Evolutionary conservation across 768 basidiomycete species (phyloP), one percentile per base, ranked within the genome.

Genomic region (Atractiella rhizophila): DNA sequence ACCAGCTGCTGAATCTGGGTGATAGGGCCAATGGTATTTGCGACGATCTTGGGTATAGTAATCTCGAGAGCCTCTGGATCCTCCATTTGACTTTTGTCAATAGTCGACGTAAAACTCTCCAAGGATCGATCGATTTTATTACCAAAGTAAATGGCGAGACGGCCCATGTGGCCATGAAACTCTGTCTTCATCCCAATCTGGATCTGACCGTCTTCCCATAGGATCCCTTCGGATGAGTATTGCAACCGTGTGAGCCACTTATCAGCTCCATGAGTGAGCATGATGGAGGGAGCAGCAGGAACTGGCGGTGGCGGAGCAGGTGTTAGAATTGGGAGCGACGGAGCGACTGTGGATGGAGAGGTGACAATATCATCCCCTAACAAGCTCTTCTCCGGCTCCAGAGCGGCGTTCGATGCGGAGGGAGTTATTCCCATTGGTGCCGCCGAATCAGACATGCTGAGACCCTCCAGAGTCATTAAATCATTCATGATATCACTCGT

Each of bases 131-230:
- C 69, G 37, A 85, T 65, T 58, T 98, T 98, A 66, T 96, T 98
- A 49, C 91, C 91, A 47, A 96, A 68, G 62, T 91, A 96, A 28
- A 98, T 64, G 20, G 86, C 86, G 35, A 98, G 54, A 52, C 94
- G 82, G 13, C 88, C 91, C 28, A 85, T 69, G 53, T 88, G 78
- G 13, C 80, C 78, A 57, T 96, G 88, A 58, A 79, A 98, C 53
- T 85, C 76, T 24, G 85, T 83, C 63, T 96, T 98, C 63, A 96
- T 60, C 26, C 91, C 91, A 39, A 98, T 71, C 56, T 96, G 88
- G 32, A 98, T 70, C 59, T 88, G 81, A 8, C 79, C 70, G 51
- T 96, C 88, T 59, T 98, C 91, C 59, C 80, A 96, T 11, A 98
- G 66, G 26, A 96, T 72, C 33, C 91, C 91, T 46, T 96, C 91